Evolutionary conservation across 2,329 filamentous ascomycete species (phyloP), one percentile per base, ranked within the genome.

Genomic region (Calonectria pteridis): DNA sequence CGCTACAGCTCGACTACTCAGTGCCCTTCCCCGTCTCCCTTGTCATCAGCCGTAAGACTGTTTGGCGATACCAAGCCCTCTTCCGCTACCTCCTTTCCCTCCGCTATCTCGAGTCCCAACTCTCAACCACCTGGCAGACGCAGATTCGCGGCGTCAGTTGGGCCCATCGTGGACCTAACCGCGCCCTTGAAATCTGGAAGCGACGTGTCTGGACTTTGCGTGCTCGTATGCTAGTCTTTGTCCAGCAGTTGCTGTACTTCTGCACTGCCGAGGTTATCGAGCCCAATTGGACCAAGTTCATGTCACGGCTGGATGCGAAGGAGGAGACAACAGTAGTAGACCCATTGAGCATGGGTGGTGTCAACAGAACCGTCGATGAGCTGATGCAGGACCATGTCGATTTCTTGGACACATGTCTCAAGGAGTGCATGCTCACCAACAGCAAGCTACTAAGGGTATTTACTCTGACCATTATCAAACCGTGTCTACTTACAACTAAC

Each of bases 331-430:
- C 51, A 16, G 73, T 73, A 6, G 69, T 78, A 6, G 74, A 76
- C 11, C 79, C 83, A 43, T 72, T 51, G 14, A 71, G 73, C n/a
- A 71, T 82, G 16, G 82, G 83, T 4, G 80, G 83, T 0, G 82
- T 85, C 9, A 87, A 87, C 50, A 86, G 95, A 46, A 99, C 97
- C 0, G 97, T 99, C 1, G 97, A 99, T 81, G 95, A 98, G 86
- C 86, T 99, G 82, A 99, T 99, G 97, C 95, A 98, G 86, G 96
- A 98, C 82, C 97, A 99, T 85, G 96, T 99, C 73, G 97, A 98
- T 85, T 99, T 99, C 84, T 87, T 99, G 62, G 97, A 98, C 80
- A 98, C 97, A 5, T 99, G 97, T 83, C 88, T 99, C 80, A 99
- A 98, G 86, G 97, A 98, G 86, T 98, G 97, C 87, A 98, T 98